phyloP scores from a whole-genome alignment of 441 rosid genomes.

The Sinapis alba region DNA sequence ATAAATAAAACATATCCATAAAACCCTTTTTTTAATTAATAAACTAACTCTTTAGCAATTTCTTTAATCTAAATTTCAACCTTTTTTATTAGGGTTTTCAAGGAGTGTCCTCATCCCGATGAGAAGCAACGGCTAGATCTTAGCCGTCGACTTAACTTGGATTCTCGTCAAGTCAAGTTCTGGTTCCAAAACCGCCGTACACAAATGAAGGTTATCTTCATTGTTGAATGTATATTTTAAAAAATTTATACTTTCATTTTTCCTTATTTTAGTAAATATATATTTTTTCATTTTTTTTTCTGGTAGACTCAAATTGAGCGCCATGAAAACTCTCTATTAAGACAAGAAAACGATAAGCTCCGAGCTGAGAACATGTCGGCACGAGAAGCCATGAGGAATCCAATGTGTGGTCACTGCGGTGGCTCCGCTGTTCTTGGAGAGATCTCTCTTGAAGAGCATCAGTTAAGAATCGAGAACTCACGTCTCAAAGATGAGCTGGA shows the following conservation, averaged over 20 bases:
- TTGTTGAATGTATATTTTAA: not conserved
- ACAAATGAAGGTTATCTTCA: slow-evolving; percentile 76
- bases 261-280: not conserved
- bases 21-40: not conserved
- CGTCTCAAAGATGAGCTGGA: slow-evolving; percentile 79
- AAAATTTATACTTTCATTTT: not conserved
- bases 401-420: slow-evolving; percentile 83
- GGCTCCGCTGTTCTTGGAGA: slow-evolving; percentile 82
- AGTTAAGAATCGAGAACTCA: slow-evolving; percentile 81
- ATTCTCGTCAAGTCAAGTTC: slow-evolving; percentile 85
- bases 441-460: slow-evolving; percentile 78
- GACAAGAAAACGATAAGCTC: slow-evolving; percentile 87
- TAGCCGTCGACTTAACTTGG: slow-evolving; percentile 74
- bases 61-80: not conserved
- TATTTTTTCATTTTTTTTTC: not conserved
- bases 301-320: slow-evolving; percentile 85
- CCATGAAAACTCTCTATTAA: slow-evolving; percentile 81
- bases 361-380: slow-evolving; percentile 84
- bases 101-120: slow-evolving; percentile 96
- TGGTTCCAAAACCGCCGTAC: slow-evolving; percentile 98
- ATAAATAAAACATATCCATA: not conserved
- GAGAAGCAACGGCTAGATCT: slow-evolving; percentile 91
- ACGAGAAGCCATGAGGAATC: slow-evolving; percentile 74
- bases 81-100: slow-evolving; percentile 59
- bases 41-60: not conserved